Base-by-base conservation (phyloP, 78 protist genomes). In the Protostelium mycophagum region DNA sequence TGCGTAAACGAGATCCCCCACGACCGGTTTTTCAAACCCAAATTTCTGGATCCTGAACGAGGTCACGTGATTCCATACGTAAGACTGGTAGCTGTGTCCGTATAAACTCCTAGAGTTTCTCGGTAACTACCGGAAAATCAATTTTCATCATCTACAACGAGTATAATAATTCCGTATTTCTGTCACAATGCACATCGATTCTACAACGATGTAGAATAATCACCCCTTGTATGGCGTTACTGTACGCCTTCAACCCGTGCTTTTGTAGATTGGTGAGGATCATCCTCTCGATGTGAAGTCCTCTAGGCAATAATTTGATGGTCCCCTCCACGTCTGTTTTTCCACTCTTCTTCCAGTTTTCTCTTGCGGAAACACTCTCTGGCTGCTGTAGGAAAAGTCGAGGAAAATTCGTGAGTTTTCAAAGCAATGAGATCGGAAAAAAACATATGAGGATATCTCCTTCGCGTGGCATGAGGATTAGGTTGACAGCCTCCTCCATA, bases 21-120 rank as follows among this genome's bases (percentile, higher is more conserved):
- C 98, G 1, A 85, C 91, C 37, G 90, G 63, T 25, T n/a, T 35
- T 1, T 16, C 25, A 34, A 83, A 85, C 28, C 95, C 92, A 87
- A 37, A 88, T 25, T 37, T 29, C 35, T 95, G 89, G 39, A 97
- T 84, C 51, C 98, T 88, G 83, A 87, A 83, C 36, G 94, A 84
- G 31, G 93, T 94, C 90, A 93, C 88, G 35, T 31, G 31, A 34
- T 97, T 97, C 96, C 96, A 97, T 38, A 97, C 37, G 31, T 84
- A 88, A 34, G 91, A 51, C 84, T 97, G 98, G 38, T 89, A 92
- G 37, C 92, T 85, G 88, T 95, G 97, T 34, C 93, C 36, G 86
- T 93, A 97, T 10, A 97, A 87, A 88, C 31, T 51, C 73, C 16
- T 51, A 51, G 5, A 51, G 31, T 51, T 51, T 16, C 16, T 51